Evolutionary conservation across 352 stramenopile genomes (phyloP).

Genomic region (Plasmopara halstedii): DNA sequence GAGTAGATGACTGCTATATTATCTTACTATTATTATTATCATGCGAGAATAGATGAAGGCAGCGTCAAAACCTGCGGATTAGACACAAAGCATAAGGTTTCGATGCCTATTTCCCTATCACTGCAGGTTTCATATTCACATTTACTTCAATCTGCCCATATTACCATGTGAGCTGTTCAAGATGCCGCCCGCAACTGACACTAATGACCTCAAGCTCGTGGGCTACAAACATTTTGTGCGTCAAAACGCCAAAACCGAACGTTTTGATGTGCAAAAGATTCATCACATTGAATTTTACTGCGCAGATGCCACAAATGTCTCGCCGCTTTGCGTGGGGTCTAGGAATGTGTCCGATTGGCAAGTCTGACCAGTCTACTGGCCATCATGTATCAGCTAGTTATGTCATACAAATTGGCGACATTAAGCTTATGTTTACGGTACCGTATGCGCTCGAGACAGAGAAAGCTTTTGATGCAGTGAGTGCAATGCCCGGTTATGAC

Average conservation of each 20-base stretch:
- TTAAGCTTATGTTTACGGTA: too few species aligned
- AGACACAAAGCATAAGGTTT: slow-evolving; percentile 7
- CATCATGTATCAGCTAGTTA: slow-evolving; percentile 88
- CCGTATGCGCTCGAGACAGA: slow-evolving; percentile 61
- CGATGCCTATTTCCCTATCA: slow-evolving; percentile 1
- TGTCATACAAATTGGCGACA: slow-evolving; percentile 71
- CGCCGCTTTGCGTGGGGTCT: slow-evolving; percentile 81
- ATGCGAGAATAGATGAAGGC: neutral
- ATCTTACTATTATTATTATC: neutral
- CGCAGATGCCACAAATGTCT: slow-evolving; percentile 68
- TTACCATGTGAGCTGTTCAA: too few species aligned
- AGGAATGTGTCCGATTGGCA: slow-evolving; percentile 72
- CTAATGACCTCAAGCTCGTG: slow-evolving; percentile 41
- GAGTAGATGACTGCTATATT: neutral
- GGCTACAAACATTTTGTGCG: slow-evolving; percentile 71
- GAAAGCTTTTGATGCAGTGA: slow-evolving; percentile 41
- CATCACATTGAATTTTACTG: slow-evolving; percentile 85
- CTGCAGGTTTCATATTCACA: too few species aligned
- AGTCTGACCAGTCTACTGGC: slow-evolving; percentile 83
- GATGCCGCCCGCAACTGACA: slow-evolving; percentile 11
- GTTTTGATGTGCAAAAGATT: slow-evolving; percentile 72
- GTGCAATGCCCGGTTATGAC: slow-evolving; percentile 59
- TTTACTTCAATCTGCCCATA: too few species aligned
- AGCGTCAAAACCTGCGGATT: neutral
- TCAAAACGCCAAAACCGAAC: slow-evolving; percentile 68